Evolutionary conservation across 2,329 filamentous ascomycete species (phyloP), one percentile per base, ranked within the genome.

Genomic region (Monilinia laxa): DNA sequence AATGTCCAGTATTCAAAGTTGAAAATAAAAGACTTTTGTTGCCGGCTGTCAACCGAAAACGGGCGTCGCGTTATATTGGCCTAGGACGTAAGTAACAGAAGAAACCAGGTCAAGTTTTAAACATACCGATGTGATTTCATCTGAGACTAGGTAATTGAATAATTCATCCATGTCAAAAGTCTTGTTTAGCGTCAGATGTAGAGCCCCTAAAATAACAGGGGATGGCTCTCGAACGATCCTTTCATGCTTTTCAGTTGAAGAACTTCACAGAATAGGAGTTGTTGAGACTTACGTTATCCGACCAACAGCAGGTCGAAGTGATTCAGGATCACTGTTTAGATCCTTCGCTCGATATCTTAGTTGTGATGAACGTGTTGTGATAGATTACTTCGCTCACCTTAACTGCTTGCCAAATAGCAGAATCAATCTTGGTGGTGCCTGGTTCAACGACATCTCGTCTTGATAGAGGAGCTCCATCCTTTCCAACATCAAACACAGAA

Each of bases 1-100:
- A 87, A 80, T 6, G 86, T 88, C 72, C 87, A 88, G 73, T 88
- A 89, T 70, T 88, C 87, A 74, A 89, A 87, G 53, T 81, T 84
- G 73, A 89, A 88, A 70, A 87, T 82, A 74, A 88, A 87, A 10
- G 82, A 84, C 9, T 83, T 79, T 70, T 85, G 85, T 16, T 81
- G 82, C 10, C 83, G 77, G 5, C 77, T 72, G 38, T 82, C 78
- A 2, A 75, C 69, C 20, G 67, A 62, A 57, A 72, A 74, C 5
- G 70, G 68, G 42, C 73, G 69, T 25, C 67, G 52, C 9, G 52
- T 47, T 14, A 71, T 66, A 23, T 71, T 58, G 23, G 71, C 68
- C 70, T 73, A 11, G 18, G 16, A 35, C 52, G 35, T 58, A 60
- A 35, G 56, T 42, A 63, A 62, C 25, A 58, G 54, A n/a, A 51